Percentiles rank a stretch among this genome's conserved stretches.
phyloP scores from a whole-genome alignment of 306 rosid genomes.

The Cicer chorassanicum region DNA sequence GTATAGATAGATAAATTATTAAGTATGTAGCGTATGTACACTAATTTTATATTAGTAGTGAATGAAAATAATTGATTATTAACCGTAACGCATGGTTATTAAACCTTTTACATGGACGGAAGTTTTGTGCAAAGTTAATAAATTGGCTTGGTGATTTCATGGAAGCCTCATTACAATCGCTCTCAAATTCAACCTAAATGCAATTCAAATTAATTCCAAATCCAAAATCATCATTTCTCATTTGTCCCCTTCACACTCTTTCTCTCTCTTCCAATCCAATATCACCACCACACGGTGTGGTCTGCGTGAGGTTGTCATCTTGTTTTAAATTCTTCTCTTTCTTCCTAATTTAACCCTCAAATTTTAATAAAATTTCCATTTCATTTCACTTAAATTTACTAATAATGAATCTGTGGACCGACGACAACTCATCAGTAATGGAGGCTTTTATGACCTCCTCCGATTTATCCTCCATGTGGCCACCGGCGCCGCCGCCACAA shows the following conservation, averaged over 20 bases:
- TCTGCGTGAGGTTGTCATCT: neutral
- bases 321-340: neutral
- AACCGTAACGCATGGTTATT: too few species aligned
- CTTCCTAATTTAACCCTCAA: constrained; percentile 7
- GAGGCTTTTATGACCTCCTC: constrained; percentile 81
- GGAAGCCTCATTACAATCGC: neutral
- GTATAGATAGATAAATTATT: too few species aligned
- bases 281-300: constrained; percentile 1
- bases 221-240: neutral
- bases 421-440: constrained; percentile 87
- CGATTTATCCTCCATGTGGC: constrained; percentile 80
- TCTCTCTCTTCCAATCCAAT: neutral
- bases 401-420: constrained; percentile 79
- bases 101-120: too few species aligned
- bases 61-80: too few species aligned
- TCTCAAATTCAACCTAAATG: constrained; percentile 35
- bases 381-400: neutral
- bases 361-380: neutral
- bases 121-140: too few species aligned
- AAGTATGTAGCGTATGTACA: too few species aligned
- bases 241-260: neutral
- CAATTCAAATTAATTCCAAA: constrained; percentile 24
- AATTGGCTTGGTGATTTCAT: too few species aligned
- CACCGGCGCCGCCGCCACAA: constrained; percentile 31
- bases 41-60: too few species aligned